Base-by-base conservation (phyloP, 768 basidiomycete genomes). In the Tubosaeta sp. region DNA sequence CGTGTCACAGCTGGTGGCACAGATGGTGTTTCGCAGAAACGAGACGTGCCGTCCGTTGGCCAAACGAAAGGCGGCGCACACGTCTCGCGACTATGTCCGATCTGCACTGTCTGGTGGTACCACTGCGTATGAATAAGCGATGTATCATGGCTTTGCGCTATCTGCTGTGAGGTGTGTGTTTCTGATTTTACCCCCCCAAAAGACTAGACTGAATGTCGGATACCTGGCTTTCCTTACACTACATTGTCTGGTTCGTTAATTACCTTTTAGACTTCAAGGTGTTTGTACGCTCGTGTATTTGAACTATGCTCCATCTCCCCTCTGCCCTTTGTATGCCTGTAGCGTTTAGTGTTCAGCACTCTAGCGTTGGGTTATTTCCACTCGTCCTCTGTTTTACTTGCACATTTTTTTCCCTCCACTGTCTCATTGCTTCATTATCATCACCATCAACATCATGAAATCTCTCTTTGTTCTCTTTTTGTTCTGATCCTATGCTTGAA, bases 11-110 rank as follows among this genome's bases (percentile, higher is more conserved):
- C 71, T 77, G 17, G 72, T 77, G 41, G 76, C 76, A 25, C 73
- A 74, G 60, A 77, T 77, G 76, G 65, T 77, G 32, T 69, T 78
- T 62, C 72, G 72, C 49, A 68, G 76, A 50, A 69, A 67, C 51
- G 74, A 78, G 37, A 62, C 64, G 2, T 65, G 46, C 17, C 69
- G 75, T 35, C 69, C 73, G 19, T 62, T 77, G 46, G 66, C 71
- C 38, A 73, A 69, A 51, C 68, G 71, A 42, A 74, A 64, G 49
- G 43, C 56, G 14, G 60, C 56, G 29, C 46, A 59, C 4, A 39
- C 31, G 12, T 16, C 50, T 41, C 58, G 59, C 7, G 59, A 58
- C 50, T 69, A 70, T 26, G 51, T 56, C 33, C 55, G 34, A 42
- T 72, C 75, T 29, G 51, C 66, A 6, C 61, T 76, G 41, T 68